Evolutionary conservation across 108 stramenopile species (phyloP).

Genomic region (Pseudonitzschia delicatissima): DNA sequence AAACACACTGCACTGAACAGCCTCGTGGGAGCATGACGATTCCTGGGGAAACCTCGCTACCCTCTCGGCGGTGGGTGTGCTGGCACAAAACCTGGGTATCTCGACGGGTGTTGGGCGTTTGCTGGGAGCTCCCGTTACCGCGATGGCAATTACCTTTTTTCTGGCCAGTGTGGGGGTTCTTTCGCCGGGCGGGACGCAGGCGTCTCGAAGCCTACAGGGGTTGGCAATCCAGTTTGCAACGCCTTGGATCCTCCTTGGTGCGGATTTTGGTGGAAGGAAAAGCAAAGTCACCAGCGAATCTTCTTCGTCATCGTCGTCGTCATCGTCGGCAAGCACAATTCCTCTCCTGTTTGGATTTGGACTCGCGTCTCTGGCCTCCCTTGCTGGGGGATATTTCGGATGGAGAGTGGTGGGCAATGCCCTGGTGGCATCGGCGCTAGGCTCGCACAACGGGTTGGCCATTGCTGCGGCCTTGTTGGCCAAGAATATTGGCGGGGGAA

Average conservation of each 20-base stretch:
- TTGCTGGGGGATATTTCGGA: slow-evolving; percentile 54
- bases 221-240: slow-evolving; percentile 61
- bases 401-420: slow-evolving; percentile 26
- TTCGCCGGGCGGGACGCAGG: slow-evolving; percentile 55
- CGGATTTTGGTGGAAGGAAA: slow-evolving; percentile 43
- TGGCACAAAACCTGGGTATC: slow-evolving; percentile 56
- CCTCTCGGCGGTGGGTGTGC: slow-evolving; percentile 39
- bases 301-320: background rate
- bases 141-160: slow-evolving; percentile 76
- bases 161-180: slow-evolving; percentile 62
- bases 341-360: slow-evolving; percentile 59
- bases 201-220: slow-evolving; percentile 44
- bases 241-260: slow-evolving; percentile 72
- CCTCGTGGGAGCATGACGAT: slow-evolving; percentile 21
- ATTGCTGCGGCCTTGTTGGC: slow-evolving; percentile 74
- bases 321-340: slow-evolving; percentile 11
- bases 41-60: slow-evolving; percentile 70
- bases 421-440: slow-evolving; percentile 27
- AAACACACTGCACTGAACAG: background rate
- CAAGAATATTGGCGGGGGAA: slow-evolving; percentile 84
- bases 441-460: slow-evolving; percentile 48
- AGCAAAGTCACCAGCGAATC: slow-evolving; percentile 17
- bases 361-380: slow-evolving; percentile 53
- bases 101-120: slow-evolving; percentile 55
- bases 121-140: slow-evolving; percentile 75